Conservation (phyloP, 2,329 filamentous ascomycete genomes). For the Ceratocystis smalleyi region DNA sequence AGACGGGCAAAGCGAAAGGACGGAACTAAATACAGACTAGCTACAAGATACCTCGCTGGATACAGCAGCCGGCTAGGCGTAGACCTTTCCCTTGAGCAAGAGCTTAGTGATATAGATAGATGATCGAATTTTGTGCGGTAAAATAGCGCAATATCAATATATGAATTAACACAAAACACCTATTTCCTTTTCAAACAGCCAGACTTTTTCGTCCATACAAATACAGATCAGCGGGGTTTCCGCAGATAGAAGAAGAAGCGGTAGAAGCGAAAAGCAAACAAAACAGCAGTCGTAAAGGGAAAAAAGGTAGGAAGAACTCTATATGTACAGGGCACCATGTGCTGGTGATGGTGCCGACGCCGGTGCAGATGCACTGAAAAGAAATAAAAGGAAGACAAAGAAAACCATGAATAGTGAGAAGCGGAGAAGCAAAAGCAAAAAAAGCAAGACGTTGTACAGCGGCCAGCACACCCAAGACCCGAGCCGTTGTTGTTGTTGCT, state of each 20-base stretch:
- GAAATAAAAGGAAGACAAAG: background rate
- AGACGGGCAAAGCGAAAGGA: background rate
- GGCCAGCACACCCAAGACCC: background rate
- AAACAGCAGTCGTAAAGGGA: conserved; percentile 6
- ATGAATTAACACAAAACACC: background rate
- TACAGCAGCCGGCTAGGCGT: background rate
- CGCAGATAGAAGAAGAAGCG: background rate
- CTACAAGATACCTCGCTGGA: no score
- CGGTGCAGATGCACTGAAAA: background rate
- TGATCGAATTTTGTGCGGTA: background rate
- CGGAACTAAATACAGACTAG: background rate
- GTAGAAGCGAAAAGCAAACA: conserved; percentile 8
- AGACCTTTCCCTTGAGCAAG: background rate
- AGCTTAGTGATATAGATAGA: background rate
- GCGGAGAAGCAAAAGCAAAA: background rate
- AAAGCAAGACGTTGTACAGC: conserved; percentile 6
- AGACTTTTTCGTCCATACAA: conserved; percentile 11
- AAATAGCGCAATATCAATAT: background rate
- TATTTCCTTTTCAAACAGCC: conserved; percentile 3
- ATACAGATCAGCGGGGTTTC: conserved; percentile 10
- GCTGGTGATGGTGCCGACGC: background rate
- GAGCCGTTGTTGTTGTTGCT: background rate
- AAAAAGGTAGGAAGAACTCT: conserved; percentile 13
- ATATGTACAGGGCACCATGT: conserved; percentile 13
- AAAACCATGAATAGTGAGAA: background rate